Conservation (phyloP, 163 green algal genomes). For the Scenedesmus sp. region DNA sequence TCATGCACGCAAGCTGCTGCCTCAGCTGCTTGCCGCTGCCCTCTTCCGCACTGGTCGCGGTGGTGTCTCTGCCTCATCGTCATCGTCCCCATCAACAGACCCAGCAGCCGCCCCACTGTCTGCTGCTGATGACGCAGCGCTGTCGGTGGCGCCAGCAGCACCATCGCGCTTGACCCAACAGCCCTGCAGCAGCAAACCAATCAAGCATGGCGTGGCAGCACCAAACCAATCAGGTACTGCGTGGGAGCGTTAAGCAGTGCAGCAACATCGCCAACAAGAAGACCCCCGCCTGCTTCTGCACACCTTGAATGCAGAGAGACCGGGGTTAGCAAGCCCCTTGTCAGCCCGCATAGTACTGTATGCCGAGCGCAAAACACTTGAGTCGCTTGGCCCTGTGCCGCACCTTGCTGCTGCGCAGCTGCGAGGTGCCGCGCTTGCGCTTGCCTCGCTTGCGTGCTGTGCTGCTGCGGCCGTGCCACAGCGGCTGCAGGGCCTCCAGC, state of each 20-base stretch:
- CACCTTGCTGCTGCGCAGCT: conserved; percentile 15
- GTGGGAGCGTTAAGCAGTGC: background rate
- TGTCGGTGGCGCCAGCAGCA: background rate
- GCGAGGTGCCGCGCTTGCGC: background rate
- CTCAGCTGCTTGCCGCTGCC: background rate
- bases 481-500: conserved; percentile 24
- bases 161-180: background rate
- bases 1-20: background rate
- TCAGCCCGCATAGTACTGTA: background rate
- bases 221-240: background rate
- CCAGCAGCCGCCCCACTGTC: background rate
- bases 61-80: conserved; percentile 15
- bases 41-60: background rate
- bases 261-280: background rate
- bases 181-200: conserved; percentile 3
- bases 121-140: background rate
- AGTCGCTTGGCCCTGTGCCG: background rate
- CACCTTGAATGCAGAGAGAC: too few species aligned
- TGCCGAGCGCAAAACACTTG: background rate
- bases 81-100: background rate
- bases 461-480: conserved; percentile 38
- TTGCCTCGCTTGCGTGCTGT: background rate
- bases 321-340: background rate
- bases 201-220: background rate
- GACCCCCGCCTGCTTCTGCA: background rate